These are phyloP conservation scores for Lyophyllum atratum DNA, from an alignment of 768 basidiomycete genomes.

Conservation along the genomic window DNA sequence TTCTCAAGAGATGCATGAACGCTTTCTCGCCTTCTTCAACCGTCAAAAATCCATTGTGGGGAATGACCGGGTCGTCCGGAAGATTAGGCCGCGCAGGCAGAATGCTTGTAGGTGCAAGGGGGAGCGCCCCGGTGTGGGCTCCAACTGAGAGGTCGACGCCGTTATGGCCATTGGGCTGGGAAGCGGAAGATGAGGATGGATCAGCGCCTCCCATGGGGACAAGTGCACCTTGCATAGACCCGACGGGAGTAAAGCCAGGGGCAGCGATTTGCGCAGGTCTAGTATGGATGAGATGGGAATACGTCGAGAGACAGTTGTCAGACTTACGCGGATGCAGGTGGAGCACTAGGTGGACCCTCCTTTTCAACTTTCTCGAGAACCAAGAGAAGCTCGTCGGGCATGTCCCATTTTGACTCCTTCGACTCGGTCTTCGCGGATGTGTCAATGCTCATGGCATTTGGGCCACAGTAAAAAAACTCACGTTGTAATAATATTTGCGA, in stretches of 20 bases:
- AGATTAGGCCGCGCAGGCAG: constrained; percentile 77
- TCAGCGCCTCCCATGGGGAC: constrained; percentile 54
- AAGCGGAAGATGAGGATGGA: constrained; percentile 50
- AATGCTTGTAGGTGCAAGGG: constrained; percentile 59
- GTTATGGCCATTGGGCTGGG: constrained; percentile 50
- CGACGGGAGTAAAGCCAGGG: constrained; percentile 44
- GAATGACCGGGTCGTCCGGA: constrained; percentile 86
- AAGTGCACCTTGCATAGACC: constrained; percentile 54
- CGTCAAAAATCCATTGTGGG: constrained; percentile 86
- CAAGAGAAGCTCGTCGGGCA: constrained; percentile 90
- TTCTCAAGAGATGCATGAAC: constrained; percentile 86
- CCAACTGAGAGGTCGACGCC: constrained; percentile 50
- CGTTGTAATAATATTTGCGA: constrained; percentile 90
- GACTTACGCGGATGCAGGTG: constrained; percentile 36
- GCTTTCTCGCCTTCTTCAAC: constrained; percentile 92
- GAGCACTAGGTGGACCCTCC: constrained; percentile 55
- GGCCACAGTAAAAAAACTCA: constrained; percentile 30
- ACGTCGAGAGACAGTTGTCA: not conserved
- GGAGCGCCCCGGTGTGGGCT: constrained; percentile 55
- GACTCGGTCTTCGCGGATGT: constrained; percentile 61
- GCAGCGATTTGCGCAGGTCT: constrained; percentile 37
- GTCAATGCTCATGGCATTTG: constrained; percentile 2
- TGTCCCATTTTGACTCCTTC: constrained; percentile 97
- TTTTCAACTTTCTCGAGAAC: constrained; percentile 85
- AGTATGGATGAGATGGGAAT: constrained; percentile 4